These are phyloP conservation scores for Macroventuria anomochaeta DNA, from an alignment of 2,329 filamentous ascomycete species.

Conservation along the genomic window DNA sequence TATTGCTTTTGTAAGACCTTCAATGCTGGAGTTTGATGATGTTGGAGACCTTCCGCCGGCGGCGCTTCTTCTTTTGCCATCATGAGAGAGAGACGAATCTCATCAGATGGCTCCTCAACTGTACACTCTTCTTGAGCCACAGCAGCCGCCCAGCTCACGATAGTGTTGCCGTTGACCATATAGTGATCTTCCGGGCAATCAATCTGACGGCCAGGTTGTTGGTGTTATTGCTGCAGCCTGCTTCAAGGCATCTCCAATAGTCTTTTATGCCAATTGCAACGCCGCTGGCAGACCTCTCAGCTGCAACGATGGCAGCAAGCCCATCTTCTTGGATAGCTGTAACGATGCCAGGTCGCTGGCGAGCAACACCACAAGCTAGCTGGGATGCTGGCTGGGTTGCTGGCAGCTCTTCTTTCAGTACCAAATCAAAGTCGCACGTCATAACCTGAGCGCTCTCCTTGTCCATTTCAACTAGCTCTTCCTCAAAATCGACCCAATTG, in stretches of 20 bases:
- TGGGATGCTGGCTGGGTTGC: background rate
- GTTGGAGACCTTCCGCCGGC: background rate
- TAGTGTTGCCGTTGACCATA: background rate
- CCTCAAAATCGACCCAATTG: slow-evolving; percentile 3
- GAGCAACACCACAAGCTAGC: background rate
- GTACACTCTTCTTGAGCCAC: background rate
- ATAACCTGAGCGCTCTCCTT: background rate
- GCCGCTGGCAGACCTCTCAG: background rate
- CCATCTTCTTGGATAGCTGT: background rate
- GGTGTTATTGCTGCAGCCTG: background rate
- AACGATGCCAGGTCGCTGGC: background rate
- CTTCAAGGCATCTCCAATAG: background rate
- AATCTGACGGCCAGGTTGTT: background rate
- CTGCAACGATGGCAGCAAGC: background rate
- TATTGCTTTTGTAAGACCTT: slow-evolving; percentile 1
- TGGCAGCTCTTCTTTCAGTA: background rate
- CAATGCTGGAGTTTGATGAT: slow-evolving; percentile 2
- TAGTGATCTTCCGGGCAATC: background rate
- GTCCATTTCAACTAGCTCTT: background rate
- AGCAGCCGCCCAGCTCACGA: background rate
- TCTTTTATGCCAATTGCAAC: slow-evolving; percentile 1
- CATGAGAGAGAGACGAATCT: background rate
- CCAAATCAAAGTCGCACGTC: background rate
- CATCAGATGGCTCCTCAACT: background rate
- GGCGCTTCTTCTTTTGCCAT: background rate